phyloP scores from a whole-genome alignment of 2,329 filamentous ascomycete genomes.

The Alternaria triticina region DNA sequence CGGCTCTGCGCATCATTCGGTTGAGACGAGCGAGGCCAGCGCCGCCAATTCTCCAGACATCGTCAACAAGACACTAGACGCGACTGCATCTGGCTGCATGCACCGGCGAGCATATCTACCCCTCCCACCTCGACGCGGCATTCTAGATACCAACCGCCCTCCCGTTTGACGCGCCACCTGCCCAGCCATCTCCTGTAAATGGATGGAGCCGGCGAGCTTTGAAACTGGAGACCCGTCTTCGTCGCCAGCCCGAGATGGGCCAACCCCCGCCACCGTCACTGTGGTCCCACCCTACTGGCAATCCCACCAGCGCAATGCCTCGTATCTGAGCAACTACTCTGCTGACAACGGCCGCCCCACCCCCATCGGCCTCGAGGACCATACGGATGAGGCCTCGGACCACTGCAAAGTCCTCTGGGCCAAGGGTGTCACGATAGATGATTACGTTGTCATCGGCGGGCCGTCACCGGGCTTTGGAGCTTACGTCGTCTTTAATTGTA shows the following conservation, averaged over 20 bases:
- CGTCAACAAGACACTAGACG: constrained; percentile 19
- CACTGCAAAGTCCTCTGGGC: constrained; percentile 67
- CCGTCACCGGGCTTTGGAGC: constrained; percentile 70
- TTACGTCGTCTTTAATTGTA: constrained; percentile 94
- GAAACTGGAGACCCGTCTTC: constrained; percentile 35
- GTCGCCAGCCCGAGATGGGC: constrained; percentile 28
- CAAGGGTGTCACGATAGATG: constrained; percentile 65
- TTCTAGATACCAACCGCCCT: constrained; percentile 19
- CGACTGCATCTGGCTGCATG: constrained; percentile 18
- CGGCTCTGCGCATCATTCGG: constrained; percentile 1
- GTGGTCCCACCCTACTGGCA: constrained; percentile 58
- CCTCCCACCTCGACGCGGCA: constrained; percentile 19
- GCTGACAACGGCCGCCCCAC: constrained; percentile 44
- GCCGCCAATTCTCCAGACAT: constrained; percentile 14
- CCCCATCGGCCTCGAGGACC: constrained; percentile 68
- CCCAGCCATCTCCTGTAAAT: constrained; percentile 42
- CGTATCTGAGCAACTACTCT: constrained; percentile 44
- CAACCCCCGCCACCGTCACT: constrained; percentile 28
- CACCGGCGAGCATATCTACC: constrained; percentile 18
- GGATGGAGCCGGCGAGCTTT: constrained; percentile 49
- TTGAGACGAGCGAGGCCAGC: constrained; percentile 4
- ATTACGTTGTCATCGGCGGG: constrained; percentile 67
- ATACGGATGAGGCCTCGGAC: constrained; percentile 65
- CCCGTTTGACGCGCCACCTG: constrained; percentile 27
- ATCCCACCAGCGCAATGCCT: constrained; percentile 48